A percentile compares a stretch with the other conserved stretches of the same genome.
Evolutionary conservation across 2,329 filamentous ascomycete genomes (phyloP).

Genomic region (Hypoxylon sp.): DNA sequence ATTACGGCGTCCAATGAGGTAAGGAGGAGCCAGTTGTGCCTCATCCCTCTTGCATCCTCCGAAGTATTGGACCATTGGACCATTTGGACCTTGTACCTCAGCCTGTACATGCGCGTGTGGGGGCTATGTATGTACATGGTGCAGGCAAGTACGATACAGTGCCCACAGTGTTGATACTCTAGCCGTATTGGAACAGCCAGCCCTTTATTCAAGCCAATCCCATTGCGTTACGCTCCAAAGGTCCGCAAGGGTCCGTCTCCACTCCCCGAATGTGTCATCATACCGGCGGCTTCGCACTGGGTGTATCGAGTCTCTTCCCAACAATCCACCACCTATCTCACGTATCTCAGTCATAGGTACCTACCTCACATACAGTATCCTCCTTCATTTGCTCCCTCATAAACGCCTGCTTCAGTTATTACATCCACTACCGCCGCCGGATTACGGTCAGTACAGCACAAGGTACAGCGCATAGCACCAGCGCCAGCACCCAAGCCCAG

Average conservation of each 20-base stretch:
- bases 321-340: conserved; percentile 19
- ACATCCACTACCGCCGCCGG: conserved; percentile 6
- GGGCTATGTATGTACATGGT: background rate
- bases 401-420: background rate
- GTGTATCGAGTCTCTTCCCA: conserved; percentile 19
- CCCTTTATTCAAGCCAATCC: conserved; percentile 30
- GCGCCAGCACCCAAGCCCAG: conserved; percentile 10
- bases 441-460: conserved; percentile 7
- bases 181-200: conserved; percentile 22
- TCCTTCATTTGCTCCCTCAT: conserved; percentile 6
- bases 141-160: conserved; percentile 19
- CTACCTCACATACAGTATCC: conserved; percentile 9
- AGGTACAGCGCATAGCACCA: conserved; percentile 14
- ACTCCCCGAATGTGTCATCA: conserved; percentile 42
- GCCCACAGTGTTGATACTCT: conserved; percentile 27
- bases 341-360: background rate
- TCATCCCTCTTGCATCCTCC: conserved; percentile 17
- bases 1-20: conserved; percentile 2
- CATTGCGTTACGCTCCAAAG: conserved; percentile 7
- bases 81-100: conserved; percentile 5
- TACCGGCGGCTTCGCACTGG: conserved; percentile 38
- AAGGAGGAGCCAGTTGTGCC: conserved; percentile 6
- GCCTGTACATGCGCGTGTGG: conserved; percentile 14
- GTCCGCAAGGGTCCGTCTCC: conserved; percentile 36
- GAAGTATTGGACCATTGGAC: conserved; percentile 1